Conservation (phyloP, 2,329 filamentous ascomycete species). For the Alternaria consortialis region DNA sequence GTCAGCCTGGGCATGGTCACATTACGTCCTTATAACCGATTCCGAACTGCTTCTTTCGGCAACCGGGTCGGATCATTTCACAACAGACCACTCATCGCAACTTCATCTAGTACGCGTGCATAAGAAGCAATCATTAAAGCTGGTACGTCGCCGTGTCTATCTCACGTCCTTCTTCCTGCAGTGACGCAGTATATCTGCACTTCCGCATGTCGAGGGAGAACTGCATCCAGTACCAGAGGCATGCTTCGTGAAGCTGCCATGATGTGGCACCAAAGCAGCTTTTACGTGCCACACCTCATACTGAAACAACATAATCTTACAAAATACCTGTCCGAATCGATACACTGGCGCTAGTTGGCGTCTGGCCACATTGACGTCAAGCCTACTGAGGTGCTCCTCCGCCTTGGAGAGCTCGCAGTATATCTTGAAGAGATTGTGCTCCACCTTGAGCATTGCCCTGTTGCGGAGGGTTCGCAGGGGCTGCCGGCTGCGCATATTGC, state of each 20-base stretch:
- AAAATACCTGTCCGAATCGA: constrained; percentile 8
- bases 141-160: constrained; percentile 3
- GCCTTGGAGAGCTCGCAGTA: constrained; percentile 41
- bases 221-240: constrained; percentile 1
- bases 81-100: constrained; percentile 1
- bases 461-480: constrained; percentile 28
- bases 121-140: constrained; percentile 12
- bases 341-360: background rate
- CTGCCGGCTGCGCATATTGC: constrained; percentile 33
- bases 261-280: background rate
- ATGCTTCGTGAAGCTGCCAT: constrained; percentile 2
- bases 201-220: background rate
- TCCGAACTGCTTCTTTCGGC: background rate
- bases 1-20: background rate
- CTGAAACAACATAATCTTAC: constrained; percentile 12
- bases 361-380: no score
- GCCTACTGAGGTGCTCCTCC: constrained; percentile 23
- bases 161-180: background rate
- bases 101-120: background rate
- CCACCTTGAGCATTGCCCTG: constrained; percentile 33
- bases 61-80: background rate
- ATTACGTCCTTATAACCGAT: background rate
- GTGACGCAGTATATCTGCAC: constrained; percentile 1
- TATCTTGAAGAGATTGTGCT: constrained; percentile 42
- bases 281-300: constrained; percentile 7